Percentiles rank a stretch among this genome's conserved stretches.
phyloP scores from a whole-genome alignment of 208 protist genomes.

The Blechomonas ayalai region DNA sequence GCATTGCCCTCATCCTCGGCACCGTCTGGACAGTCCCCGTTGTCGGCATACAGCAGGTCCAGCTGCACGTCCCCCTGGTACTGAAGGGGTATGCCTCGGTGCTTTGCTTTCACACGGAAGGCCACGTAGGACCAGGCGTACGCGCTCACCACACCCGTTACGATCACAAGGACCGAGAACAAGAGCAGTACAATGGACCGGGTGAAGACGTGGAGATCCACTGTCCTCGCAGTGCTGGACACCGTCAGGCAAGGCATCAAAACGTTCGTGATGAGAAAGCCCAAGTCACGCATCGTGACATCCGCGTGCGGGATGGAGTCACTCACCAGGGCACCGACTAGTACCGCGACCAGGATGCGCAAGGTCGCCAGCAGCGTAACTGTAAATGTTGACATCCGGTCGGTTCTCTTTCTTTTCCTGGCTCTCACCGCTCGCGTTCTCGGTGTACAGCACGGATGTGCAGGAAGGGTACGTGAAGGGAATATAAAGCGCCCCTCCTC shows the following conservation, averaged over 20 bases:
- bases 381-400: conserved; percentile 26
- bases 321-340: conserved; percentile 49
- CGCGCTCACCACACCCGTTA: conserved; percentile 15
- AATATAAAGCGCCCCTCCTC: not conserved
- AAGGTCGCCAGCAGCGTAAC: conserved; percentile 58
- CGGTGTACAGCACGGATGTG: no score
- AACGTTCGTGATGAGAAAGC: conserved; percentile 54
- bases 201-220: conserved; percentile 22
- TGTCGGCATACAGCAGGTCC: conserved; percentile 29
- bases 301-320: conserved; percentile 36
- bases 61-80: conserved; percentile 34
- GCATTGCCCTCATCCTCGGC: not conserved
- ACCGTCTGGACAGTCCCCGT: conserved; percentile 1
- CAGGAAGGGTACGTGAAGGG: conserved; percentile 10
- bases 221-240: conserved; percentile 39
- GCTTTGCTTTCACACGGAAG: conserved; percentile 11
- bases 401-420: not conserved
- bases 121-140: conserved; percentile 11
- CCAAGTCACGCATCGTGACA: conserved; percentile 55
- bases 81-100: conserved; percentile 44
- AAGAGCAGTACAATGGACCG: conserved; percentile 49
- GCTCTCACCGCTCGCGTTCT: no score
- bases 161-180: conserved; percentile 31
- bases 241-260: conserved; percentile 60
- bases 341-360: conserved; percentile 72